These are phyloP conservation scores for Chlorencoelia australis DNA, from an alignment of 2,329 filamentous ascomycete genomes.

Conservation along the genomic window DNA sequence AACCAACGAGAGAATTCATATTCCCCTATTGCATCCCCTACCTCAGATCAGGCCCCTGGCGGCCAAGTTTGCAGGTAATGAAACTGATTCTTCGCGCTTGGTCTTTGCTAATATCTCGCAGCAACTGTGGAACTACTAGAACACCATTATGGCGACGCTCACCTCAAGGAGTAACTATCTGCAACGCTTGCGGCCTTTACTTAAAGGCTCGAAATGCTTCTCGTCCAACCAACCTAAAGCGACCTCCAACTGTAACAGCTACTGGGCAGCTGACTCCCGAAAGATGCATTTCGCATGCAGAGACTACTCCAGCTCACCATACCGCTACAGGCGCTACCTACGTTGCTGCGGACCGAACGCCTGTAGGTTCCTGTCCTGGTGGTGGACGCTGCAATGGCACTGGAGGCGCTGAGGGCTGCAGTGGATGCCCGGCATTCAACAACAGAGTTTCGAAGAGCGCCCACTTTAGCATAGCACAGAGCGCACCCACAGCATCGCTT, in stretches of 20 bases:
- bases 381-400: conserved; percentile 94
- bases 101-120: conserved; percentile 32
- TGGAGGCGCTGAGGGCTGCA: conserved; percentile 87
- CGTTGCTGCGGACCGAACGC: conserved; percentile 63
- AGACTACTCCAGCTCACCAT: conserved; percentile 26
- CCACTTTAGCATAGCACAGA: conserved; percentile 47
- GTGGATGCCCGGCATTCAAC: conserved; percentile 94
- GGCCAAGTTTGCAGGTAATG: conserved; percentile 65
- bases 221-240: conserved; percentile 82
- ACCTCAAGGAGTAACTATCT: conserved; percentile 87
- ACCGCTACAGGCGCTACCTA: conserved; percentile 51
- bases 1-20: conserved; percentile 15
- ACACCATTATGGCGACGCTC: conserved; percentile 93
- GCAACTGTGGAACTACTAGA: conserved; percentile 89
- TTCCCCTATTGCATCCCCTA: conserved; percentile 2
- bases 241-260: conserved; percentile 44
- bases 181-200: conserved; percentile 95
- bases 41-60: conserved; percentile 28
- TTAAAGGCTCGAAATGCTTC: conserved; percentile 86
- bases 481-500: conserved; percentile 15
- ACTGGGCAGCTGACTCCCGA: conserved; percentile 20
- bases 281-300: conserved; percentile 22
- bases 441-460: conserved; percentile 87
- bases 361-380: conserved; percentile 84
- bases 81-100: background rate